These are phyloP conservation scores for Leccinum fallax DNA, from an alignment of 1,284 basidiomycete species.

Conservation along the genomic window DNA sequence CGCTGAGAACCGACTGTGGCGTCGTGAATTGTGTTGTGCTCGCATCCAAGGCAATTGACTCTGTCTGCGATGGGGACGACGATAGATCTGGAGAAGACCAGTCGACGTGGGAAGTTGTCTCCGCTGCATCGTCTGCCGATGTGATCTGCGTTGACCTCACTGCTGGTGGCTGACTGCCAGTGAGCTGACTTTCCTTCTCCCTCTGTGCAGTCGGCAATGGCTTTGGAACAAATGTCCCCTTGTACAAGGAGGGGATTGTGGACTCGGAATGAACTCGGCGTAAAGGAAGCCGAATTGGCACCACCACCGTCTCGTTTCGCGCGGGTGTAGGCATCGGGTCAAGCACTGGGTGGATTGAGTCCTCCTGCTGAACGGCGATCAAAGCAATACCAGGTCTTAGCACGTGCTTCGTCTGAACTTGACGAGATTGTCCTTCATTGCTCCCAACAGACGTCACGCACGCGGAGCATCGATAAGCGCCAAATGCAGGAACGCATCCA, in stretches of 20 bases:
- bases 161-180: too few species aligned
- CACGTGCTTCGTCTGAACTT: neutral
- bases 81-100: conserved; percentile 3
- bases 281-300: neutral
- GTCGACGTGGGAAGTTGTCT: neutral
- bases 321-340: neutral
- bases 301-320: neutral
- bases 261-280: neutral
- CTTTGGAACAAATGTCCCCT: neutral
- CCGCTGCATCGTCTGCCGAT: neutral
- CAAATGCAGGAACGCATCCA: neutral
- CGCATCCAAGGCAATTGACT: neutral
- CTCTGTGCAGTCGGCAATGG: neutral
- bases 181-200: neutral
- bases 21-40: neutral
- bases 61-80: conserved; percentile 9
- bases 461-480: neutral
- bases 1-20: neutral
- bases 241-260: neutral
- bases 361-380: neutral
- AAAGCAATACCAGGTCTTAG: neutral
- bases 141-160: neutral
- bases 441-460: neutral
- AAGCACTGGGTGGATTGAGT: neutral
- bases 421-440: neutral